Conservation (phyloP, 2,329 filamentous ascomycete species). For the Pyrenophora tritici-repentis region DNA sequence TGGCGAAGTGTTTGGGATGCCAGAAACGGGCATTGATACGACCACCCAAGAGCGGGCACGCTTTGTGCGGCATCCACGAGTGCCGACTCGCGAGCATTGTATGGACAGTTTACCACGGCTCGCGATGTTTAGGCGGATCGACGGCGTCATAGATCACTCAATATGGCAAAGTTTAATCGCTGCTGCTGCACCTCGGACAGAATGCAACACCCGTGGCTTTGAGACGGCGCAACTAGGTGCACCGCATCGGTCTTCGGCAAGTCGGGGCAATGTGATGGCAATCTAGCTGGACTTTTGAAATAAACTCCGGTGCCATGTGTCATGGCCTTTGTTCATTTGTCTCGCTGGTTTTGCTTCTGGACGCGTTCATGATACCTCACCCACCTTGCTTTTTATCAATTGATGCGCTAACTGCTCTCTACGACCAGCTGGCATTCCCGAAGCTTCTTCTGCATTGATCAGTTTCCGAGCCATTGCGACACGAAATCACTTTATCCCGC, state of each 20-base stretch:
- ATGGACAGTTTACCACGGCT: not conserved
- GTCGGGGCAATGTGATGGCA: slow-evolving; percentile 9
- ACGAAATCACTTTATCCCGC: not conserved
- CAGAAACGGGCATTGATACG: not conserved
- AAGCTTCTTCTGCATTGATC: not conserved
- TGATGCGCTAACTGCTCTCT: not conserved
- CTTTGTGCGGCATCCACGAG: not conserved
- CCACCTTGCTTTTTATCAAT: slow-evolving; percentile 3
- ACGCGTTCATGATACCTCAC: slow-evolving; percentile 7
- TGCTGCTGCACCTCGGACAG: slow-evolving; percentile 39
- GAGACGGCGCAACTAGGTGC: slow-evolving; percentile 26
- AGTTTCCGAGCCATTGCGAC: not conserved
- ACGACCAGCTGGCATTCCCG: not conserved
- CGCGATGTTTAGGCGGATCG: slow-evolving; percentile 17
- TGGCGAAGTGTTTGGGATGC: not conserved
- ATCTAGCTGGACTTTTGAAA: slow-evolving; percentile 10
- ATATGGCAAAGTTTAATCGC: slow-evolving; percentile 42
- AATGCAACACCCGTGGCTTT: slow-evolving; percentile 32
- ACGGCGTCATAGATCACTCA: slow-evolving; percentile 44
- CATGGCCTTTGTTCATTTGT: slow-evolving; percentile 6
- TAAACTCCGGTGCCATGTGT: slow-evolving; percentile 7
- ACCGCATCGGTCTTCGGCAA: slow-evolving; percentile 23
- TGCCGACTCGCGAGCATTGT: not conserved
- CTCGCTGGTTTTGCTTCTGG: slow-evolving; percentile 5
- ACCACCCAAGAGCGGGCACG: not conserved